Evolutionary conservation across 345 rosid species (phyloP).

Genomic region (Sonneratia alba): DNA sequence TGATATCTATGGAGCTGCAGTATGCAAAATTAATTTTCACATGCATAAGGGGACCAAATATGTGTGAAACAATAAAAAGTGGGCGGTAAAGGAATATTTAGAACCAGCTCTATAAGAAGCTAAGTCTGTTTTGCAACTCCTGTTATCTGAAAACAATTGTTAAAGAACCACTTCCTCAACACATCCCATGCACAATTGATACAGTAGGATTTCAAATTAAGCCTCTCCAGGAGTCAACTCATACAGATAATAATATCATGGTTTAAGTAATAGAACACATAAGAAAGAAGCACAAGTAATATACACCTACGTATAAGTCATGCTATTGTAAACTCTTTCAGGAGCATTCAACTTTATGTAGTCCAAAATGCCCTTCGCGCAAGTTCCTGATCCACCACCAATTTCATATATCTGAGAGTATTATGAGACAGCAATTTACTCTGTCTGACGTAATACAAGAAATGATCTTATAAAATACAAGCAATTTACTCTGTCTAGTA

Average conservation of each 20-base stretch:
- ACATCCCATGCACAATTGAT: background rate
- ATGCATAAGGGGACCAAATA: too few relatives aligned
- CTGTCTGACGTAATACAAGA: background rate
- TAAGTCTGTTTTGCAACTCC: background rate
- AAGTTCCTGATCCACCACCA: slow-evolving; percentile 98
- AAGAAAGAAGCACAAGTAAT: slow-evolving; percentile 7
- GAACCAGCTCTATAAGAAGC: background rate
- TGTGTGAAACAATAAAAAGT: background rate
- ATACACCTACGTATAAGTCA: slow-evolving; percentile 74
- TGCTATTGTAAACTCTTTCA: slow-evolving; percentile 70
- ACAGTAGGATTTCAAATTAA: background rate
- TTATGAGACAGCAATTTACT: slow-evolving; percentile 1
- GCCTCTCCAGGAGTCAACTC: background rate
- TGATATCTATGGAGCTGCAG: slow-evolving; percentile 90
- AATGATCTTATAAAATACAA: background rate
- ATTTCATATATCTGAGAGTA: slow-evolving; percentile 78
- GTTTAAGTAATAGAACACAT: background rate
- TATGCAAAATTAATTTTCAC: background rate
- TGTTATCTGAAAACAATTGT: background rate
- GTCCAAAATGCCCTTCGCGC: slow-evolving; percentile 91
- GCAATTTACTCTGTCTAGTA: slow-evolving; percentile 1
- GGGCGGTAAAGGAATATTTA: background rate
- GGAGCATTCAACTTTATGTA: slow-evolving; percentile 96
- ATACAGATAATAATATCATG: background rate
- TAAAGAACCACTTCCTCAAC: background rate